A percentile compares a stretch with the other conserved stretches of the same genome.
These are phyloP conservation scores for Jimgerdemannia lactiflua DNA, from an alignment of 192 early-diverging fungal genomes.

Conservation along the genomic window DNA sequence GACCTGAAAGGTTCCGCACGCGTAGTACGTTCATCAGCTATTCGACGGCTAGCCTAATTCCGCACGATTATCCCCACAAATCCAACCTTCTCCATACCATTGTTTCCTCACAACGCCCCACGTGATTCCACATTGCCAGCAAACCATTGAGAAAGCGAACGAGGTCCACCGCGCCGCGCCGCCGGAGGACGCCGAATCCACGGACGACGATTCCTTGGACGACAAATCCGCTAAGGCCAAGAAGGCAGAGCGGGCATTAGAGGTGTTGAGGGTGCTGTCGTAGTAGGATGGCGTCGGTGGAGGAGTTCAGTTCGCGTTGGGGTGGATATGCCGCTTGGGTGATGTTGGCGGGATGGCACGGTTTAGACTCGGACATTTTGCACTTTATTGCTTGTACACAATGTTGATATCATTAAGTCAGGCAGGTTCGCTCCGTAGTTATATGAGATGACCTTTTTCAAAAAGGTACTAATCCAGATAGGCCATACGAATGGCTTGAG, in stretches of 20 bases:
- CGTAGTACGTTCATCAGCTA: slow-evolving; percentile 13
- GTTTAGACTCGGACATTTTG: too few species aligned
- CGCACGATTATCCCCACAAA: background rate
- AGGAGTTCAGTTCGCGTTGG: too few species aligned
- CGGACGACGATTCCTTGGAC: background rate
- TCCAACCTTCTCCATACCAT: background rate
- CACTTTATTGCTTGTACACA: too few species aligned
- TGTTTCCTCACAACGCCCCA: background rate
- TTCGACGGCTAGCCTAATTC: background rate
- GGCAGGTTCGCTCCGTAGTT: background rate
- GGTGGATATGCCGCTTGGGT: too few species aligned
- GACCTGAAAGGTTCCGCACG: slow-evolving; percentile 31
- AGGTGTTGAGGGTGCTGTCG: background rate
- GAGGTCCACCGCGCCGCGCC: slow-evolving; percentile 12
- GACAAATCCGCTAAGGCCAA: background rate
- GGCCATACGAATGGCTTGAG: too few species aligned
- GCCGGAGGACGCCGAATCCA: background rate
- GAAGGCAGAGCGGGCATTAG: background rate
- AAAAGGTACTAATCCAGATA: too few species aligned
- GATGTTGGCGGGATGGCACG: too few species aligned
- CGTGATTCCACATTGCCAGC: slow-evolving; percentile 14
- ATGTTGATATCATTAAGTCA: too few species aligned
- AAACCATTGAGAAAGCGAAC: slow-evolving; percentile 27
- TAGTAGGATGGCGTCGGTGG: background rate
- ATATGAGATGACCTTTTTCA: background rate